Evolutionary conservation across 345 rosid species (phyloP), one percentile per base, ranked within the genome.

Genomic region (Laguncularia racemosa): DNA sequence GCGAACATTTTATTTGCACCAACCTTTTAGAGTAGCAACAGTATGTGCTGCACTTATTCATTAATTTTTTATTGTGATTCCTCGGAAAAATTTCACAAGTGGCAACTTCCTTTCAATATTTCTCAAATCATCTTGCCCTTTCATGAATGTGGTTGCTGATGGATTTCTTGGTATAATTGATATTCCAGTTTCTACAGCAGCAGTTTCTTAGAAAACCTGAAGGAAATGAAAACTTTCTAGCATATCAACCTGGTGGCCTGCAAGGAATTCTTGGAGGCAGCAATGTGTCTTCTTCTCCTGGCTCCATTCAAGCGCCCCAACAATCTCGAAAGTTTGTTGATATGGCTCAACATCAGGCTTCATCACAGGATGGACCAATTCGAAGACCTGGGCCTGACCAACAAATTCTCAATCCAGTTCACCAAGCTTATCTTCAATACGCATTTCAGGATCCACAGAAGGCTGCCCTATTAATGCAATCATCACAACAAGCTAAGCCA

Each of bases 341-440:
- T 49, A 47, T 79, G 70, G 80, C 80, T 74, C 88, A 81, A 61
- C 95, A 79, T 49, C 93, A 84, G 19, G 83, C 78, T 66, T 70
- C 84, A 44, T 49, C 83, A 20, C 97, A 81, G 71, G 99, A 88
- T 40, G 82, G 82, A 55, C 90, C 78, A 67, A 81, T 62, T 59
- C 77, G 89, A 66, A 71, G 61, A 72, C 86, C 76, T 56, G 67
- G 76, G 66, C 60, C 53, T 50, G 95, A 86, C 52, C 88, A 81
- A 62, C 96, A 85, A 70, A 70, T 56, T 56, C 58, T 84, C 55
- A 95, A 76, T 66, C 96, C 96, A 3, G 73, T 76, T 64, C 96
- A 88, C 54, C 97, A 90, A 73, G 97, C 95, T 5, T 86, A 86
- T 81, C 64, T 82, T 23, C 99, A 90, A 68, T 81, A 62, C 74